Evolutionary conservation across 495 filamentous ascomycete genomes (phyloP), one percentile per base, ranked within the genome.

Genomic region (Choiromyces venosus): DNA sequence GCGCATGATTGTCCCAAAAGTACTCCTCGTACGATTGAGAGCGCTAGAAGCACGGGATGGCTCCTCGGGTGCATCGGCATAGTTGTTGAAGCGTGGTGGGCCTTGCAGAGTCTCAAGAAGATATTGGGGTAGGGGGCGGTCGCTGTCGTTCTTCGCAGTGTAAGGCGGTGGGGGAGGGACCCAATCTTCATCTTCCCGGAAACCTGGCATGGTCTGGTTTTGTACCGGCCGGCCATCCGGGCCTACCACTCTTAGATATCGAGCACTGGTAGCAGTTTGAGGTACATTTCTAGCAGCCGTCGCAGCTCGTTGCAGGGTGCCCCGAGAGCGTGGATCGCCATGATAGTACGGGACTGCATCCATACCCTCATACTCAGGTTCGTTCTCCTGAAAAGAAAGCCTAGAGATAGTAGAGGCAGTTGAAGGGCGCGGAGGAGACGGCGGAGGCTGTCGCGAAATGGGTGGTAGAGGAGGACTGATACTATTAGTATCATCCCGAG

Each of bases 81-180:
- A 16, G 25, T 1, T 16, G 71, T 29, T 77, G 61, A 42, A 76
- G 77, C 65, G 82, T 78, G 72, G 82, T 72, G 61, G 81, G 52
- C 76, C 74, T 70, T 74, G 82, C 71, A 70, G 81, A 33, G 66
- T 82, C 80, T 52, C 76, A 74, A 71, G 81, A 76, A 66, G 83
- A 79, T 37, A 83, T 74, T 65, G 84, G 76, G 68, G 78, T 37
- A 81, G 82, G 16, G 87, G 87, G 35, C 84, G 68, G 67, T 86
- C 86, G 25, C 82, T 85, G 8, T 92, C 89, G 39, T 91, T 85
- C 19, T 93, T 88, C 19, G 87, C 88, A 29, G 88, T 87, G 78
- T 97, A 97, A 10, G 93, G 92, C 18, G 93, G 93, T n/a, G 93
- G 93, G 0, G 93, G 93, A 35, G 93, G 91, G 9, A 94, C 92